These are phyloP conservation scores for Russula dissimulans DNA, from an alignment of 768 basidiomycete genomes.

Conservation along the genomic window DNA sequence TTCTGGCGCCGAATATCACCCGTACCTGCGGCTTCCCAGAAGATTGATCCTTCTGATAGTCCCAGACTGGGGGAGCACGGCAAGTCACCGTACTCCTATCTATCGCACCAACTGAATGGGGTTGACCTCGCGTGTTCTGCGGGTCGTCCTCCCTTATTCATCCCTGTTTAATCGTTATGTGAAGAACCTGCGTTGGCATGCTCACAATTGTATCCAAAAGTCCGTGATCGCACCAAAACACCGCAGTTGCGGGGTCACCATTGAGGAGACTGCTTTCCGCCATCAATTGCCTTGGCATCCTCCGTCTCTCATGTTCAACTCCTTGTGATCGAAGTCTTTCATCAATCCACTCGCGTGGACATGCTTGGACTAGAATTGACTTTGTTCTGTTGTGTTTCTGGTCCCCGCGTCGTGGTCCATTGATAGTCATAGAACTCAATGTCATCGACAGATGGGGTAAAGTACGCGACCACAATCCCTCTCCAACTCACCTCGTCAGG, in stretches of 20 bases:
- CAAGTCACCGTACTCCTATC: neutral
- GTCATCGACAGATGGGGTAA: neutral
- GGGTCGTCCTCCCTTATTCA: neutral
- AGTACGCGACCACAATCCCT: slow-evolving; percentile 2
- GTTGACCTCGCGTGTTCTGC: neutral
- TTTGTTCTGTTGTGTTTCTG: neutral
- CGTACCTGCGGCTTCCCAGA: neutral
- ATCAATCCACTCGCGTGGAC: neutral
- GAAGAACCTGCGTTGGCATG: neutral
- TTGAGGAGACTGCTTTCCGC: neutral
- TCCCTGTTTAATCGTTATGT: neutral
- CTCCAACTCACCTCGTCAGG: neutral
- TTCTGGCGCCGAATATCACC: neutral
- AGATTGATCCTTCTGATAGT: neutral
- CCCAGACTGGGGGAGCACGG: neutral
- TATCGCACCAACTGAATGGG: neutral
- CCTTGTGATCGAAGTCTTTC: neutral
- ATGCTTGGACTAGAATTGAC: neutral
- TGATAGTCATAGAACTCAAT: neutral
- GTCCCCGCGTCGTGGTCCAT: neutral
- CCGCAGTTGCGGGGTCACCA: neutral
- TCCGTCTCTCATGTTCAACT: neutral
- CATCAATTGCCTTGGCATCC: neutral
- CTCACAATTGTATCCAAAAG: neutral
- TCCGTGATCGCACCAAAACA: slow-evolving; percentile 1